Base-by-base conservation (phyloP, 345 rosid species). In the Gossypium turneri region DNA sequence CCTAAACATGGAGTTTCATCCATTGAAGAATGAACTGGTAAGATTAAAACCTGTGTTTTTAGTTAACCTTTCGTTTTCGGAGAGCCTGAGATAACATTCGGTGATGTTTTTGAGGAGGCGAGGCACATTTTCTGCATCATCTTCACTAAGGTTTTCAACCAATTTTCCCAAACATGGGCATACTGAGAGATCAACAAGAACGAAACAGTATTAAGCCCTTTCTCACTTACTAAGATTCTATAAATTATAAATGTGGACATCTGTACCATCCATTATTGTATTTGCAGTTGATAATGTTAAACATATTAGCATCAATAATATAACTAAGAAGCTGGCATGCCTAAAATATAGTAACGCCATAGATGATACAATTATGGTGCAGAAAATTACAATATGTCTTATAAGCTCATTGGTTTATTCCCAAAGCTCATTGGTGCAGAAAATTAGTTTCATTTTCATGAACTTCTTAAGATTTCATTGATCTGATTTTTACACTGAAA, bases 161-260 rank as follows among this genome's bases (percentile, higher is more conserved):
- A 85, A 58, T 19, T 20, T 66, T 7, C 65, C 76, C 45, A 90
- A 78, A 19, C 74, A 70, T 38, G 0, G 59, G 57, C 70, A 70
- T 44, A 90, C 61, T 20, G 70, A 12, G 44, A 20, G 78, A 74
- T 80, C 87, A 12, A 78, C 78, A 62, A 79, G 51, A 27, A 29
- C 24, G 52, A 83, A 84, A 73, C 88, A 87, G 77, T 84, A 80
- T 25, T 76, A 66, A 91, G 58, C 60, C 88, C 93, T 13, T 75
- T 80, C 0, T 81, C 79, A 44, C 52, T 63, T 11, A 53, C 17
- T 43, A 89, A 50, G 13, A 89, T 79, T 75, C 53, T 81, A 7
- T 81, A n/a, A 12, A 89, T 58, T 79, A 89, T 80, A 70, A 72
- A 82, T 4, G 86, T 77, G 11, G 85, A 87, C 43, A 83, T 77